These are phyloP conservation scores for Ailanthus altissimus DNA, from an alignment of 345 rosid species.

Conservation along the genomic window DNA sequence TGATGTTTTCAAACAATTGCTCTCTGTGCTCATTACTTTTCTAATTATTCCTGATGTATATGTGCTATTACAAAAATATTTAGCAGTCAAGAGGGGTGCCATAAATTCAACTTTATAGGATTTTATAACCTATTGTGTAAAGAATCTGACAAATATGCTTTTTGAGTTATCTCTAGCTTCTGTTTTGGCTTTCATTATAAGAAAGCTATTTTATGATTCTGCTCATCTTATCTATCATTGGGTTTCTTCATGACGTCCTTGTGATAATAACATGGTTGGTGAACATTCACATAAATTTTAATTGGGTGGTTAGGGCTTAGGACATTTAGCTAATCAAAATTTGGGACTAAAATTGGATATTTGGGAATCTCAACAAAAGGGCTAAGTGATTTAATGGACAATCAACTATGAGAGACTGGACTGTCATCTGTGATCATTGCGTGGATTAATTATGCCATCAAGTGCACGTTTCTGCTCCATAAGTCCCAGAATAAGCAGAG, in stretches of 20 bases:
- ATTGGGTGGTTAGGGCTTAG: not conserved
- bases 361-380: too few species aligned
- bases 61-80: not conserved
- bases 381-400: not conserved
- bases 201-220: not conserved
- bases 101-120: not conserved
- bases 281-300: not conserved
- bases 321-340: not conserved
- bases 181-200: not conserved
- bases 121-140: not conserved
- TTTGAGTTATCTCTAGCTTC: not conserved
- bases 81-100: not conserved
- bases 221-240: not conserved
- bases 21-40: not conserved
- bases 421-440: constrained; percentile 4
- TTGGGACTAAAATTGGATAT: too few species aligned
- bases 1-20: not conserved
- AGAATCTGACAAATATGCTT: not conserved
- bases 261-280: not conserved
- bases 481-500: not conserved
- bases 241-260: not conserved
- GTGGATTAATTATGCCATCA: not conserved
- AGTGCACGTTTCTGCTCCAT: not conserved
- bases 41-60: not conserved
- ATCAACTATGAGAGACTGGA: not conserved